Evolutionary conservation across 768 basidiomycete species (phyloP).

Genomic region (Rhizopogon roseolus): DNA sequence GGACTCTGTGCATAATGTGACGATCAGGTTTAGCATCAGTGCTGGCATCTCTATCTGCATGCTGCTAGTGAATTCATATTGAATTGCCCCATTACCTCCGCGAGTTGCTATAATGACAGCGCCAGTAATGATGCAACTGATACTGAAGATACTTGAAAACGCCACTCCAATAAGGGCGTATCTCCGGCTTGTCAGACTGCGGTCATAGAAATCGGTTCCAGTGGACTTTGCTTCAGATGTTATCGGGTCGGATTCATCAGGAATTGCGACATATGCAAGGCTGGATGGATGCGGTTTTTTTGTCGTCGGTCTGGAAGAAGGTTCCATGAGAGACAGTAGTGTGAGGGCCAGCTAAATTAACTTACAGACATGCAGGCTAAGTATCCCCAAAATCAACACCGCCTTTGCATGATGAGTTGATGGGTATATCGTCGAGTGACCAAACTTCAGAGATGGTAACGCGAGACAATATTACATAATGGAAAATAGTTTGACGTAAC

Average conservation of each 20-base stretch:
- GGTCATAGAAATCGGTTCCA: no score
- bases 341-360: neutral
- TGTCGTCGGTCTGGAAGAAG: neutral
- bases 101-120: slow-evolving; percentile 15
- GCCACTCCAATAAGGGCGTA: no score
- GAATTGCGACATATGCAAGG: neutral
- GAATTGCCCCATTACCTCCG: neutral
- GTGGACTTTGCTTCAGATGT: neutral
- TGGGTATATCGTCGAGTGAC: no score
- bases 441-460: no score
- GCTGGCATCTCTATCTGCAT: slow-evolving; percentile 10
- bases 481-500: no score
- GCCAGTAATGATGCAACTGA: slow-evolving; percentile 8
- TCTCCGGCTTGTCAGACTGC: no score
- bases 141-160: no score
- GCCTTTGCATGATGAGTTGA: no score
- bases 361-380: no score
- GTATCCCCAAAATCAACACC: neutral
- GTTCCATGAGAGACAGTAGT: neutral
- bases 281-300: neutral
- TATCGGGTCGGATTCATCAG: neutral
- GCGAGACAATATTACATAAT: no score
- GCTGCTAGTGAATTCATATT: no score
- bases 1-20: slow-evolving; percentile 23
- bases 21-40: slow-evolving; percentile 21